Evolutionary conservation across 257 asterid genomes (phyloP), one percentile per base, ranked within the genome.

Genomic region (Voacanga thouarsii): DNA sequence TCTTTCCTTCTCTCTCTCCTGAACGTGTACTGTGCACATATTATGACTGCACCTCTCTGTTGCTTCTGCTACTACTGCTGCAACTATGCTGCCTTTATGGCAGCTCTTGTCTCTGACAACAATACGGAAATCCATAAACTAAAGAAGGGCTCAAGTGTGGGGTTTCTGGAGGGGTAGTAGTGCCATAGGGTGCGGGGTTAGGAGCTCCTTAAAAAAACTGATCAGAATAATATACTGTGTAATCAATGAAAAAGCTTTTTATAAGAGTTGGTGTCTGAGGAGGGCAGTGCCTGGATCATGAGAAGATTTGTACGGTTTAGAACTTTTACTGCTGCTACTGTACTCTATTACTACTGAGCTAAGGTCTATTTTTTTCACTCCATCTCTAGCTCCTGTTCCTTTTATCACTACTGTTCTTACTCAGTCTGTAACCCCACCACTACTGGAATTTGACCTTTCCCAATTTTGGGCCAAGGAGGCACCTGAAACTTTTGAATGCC

Each of bases 81-180:
- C 87, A 81, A 75, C 87, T 81, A 77, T 81, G 81, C 89, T 70
- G 87, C 80, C 83, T 87, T 85, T 84, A 80, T 87, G 89, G 87
- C 93, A 87, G 89, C 91, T 78, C 76, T 77, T 89, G 91, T 84
- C 93, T 87, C 93, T 89, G 93, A 86, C 91, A 84, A 71, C 57
- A 49, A 83, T 86, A 87, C 91, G 87, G 89, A 87, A 87, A 84
- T 89, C 86, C 82, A 86, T 86, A 88, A 86, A 83, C 89, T 85
- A 86, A 80, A 88, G 75, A 24, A 37, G 30, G 44, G 44, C 7
- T 47, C 0, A 2, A 0, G 50, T 41, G 51, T 16, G 39, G 2
- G 41, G 21, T 5, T 15, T 50, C 49, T 45, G 14, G 23, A 18
- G 23, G 7, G 59, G 23, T 21, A 15, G 57, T 1, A 3, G 59